Conservation (phyloP, 805 yeast genomes). For the Yarrowia yakushimensis region DNA sequence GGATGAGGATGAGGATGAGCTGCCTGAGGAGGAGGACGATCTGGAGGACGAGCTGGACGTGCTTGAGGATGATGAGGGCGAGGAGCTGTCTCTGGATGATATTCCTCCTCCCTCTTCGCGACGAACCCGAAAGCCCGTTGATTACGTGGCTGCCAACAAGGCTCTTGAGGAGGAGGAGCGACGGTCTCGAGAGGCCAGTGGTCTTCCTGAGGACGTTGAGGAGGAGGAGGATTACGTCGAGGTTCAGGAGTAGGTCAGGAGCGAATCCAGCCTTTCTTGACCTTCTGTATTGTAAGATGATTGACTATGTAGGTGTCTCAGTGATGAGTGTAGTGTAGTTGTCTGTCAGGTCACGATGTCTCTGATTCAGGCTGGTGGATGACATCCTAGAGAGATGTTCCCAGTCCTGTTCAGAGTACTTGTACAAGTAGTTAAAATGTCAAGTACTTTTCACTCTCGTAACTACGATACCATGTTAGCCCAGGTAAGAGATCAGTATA, state of each 20-base stretch:
- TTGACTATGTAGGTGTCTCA: too few relatives aligned
- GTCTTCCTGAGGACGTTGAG: slow-evolving; percentile 47
- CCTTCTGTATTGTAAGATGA: background rate
- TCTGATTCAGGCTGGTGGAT: too few relatives aligned
- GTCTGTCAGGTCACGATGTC: too few relatives aligned
- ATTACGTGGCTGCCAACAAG: slow-evolving; percentile 75
- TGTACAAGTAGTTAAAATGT: too few relatives aligned
- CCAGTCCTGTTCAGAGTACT: too few relatives aligned
- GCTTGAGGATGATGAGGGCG: slow-evolving; percentile 74
- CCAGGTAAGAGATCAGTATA: too few relatives aligned
- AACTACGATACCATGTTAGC: too few relatives aligned
- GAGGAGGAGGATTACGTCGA: slow-evolving; percentile 47
- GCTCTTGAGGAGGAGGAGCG: slow-evolving; percentile 55
- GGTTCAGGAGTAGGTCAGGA: background rate
- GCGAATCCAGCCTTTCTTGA: background rate
- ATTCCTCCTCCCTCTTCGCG: slow-evolving; percentile 65
- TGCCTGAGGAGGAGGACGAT: slow-evolving; percentile 36
- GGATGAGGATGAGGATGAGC: slow-evolving; percentile 37
- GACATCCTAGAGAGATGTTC: too few relatives aligned
- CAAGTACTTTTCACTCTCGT: too few relatives aligned
- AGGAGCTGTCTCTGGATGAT: slow-evolving; percentile 75
- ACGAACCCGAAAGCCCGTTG: slow-evolving; percentile 85
- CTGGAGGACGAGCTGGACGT: slow-evolving; percentile 50
- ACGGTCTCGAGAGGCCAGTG: slow-evolving; percentile 31
- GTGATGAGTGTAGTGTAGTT: too few relatives aligned